Evolutionary conservation across 2,329 filamentous ascomycete species (phyloP), one percentile per base, ranked within the genome.

Genomic region (Fusarium lateritium): DNA sequence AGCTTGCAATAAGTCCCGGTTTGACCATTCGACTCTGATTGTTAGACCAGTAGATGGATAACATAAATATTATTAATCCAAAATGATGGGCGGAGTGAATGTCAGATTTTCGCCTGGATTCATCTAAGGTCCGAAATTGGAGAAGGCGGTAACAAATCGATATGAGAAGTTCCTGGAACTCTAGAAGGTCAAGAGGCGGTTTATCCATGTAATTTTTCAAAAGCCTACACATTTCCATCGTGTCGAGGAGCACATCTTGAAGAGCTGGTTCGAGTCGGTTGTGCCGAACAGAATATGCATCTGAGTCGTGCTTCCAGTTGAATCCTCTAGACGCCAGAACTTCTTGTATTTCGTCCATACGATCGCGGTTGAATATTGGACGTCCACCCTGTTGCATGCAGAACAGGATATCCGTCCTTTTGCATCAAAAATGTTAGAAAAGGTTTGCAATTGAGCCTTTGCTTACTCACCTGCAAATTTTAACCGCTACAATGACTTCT

Each of bases 331-430:
- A 39, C 3, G 3, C 4, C 2, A 63, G 4, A 1, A 3, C 2
- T 0, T 2, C 7, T 2, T 2, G 39, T 8, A 57, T 13, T 2
- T 10, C 15, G 3, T 7, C 2, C 7, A 57, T 57, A 5, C 5
- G 39, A 15, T 63, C 38, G 21, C 60, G 60, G 38, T 49, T 2
- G 4, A 63, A 63, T 0, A 47, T 0, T 2, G 60, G 43, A 0
- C 8, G 10, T 3, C 38, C n/a, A 1, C 43, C 49, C 24, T 63
- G 50, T 17, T 63, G 58, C 9, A 63, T 28, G 4, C 43, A 36
- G 1, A 63, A 63, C 4, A 63, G 13, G 15, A 63, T 57, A 31
- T 63, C 60, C 7, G 60, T 63, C 4, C 60, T 63, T n/a, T 1
- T 1, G 10, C 10, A 10, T 10, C 9, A 11, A 31, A 4, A 2